phyloP scores from a whole-genome alignment of 1,139 yeast species.

The Schizosaccharomyces versatilis region DNA sequence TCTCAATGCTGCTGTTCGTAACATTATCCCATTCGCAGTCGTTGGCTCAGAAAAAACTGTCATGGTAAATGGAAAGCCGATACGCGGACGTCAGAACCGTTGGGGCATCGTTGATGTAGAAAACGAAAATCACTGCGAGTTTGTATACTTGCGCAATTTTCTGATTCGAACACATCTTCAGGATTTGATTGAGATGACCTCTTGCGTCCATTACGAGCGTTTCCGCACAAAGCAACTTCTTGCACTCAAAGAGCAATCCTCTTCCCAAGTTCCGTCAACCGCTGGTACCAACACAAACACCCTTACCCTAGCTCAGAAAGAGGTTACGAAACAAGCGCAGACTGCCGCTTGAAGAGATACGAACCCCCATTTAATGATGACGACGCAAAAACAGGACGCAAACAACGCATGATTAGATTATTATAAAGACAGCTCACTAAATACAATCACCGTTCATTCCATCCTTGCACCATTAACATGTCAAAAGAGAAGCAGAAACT shows the following conservation, averaged over 20 bases:
- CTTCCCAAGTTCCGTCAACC: neutral
- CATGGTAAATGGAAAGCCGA: constrained; percentile 43
- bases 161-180: constrained; percentile 87
- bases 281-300: too few species aligned
- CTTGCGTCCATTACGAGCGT: constrained; percentile 71
- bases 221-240: constrained; percentile 86
- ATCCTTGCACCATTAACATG: too few species aligned
- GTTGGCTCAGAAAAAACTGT: constrained; percentile 80
- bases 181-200: constrained; percentile 83
- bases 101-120: constrained; percentile 82
- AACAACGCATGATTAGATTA: too few species aligned
- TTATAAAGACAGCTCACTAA: too few species aligned
- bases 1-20: constrained; percentile 22
- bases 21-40: constrained; percentile 66
- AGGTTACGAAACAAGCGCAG: too few species aligned
- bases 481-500: too few species aligned
- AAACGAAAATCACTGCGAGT: constrained; percentile 87
- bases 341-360: too few species aligned
- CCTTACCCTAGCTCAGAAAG: too few species aligned
- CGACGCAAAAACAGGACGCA: too few species aligned
- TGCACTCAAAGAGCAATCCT: constrained; percentile 50
- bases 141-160: constrained; percentile 78
- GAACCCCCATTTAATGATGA: too few species aligned
- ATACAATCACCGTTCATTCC: too few species aligned
- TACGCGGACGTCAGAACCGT: constrained; percentile 75